Percentiles rank a stretch among this genome's conserved stretches.
These are phyloP conservation scores for Rubus parviflorus DNA, from an alignment of 306 rosid species.

Conservation along the genomic window DNA sequence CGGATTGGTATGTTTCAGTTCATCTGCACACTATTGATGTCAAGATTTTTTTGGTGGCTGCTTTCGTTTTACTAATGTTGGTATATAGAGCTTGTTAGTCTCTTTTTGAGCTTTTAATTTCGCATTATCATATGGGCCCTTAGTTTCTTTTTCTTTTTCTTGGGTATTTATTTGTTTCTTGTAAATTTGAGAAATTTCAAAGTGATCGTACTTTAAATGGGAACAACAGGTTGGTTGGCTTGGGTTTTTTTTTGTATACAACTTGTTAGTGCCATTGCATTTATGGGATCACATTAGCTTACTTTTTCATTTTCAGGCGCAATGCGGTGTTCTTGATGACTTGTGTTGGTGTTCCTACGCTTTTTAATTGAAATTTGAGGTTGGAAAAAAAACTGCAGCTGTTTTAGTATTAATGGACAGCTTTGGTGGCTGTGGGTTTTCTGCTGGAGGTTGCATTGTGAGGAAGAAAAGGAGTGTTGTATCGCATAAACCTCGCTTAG, in stretches of 20 bases:
- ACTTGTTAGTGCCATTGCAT: not conserved
- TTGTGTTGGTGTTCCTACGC: constrained; percentile 10
- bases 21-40: too few species aligned
- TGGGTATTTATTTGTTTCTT: not conserved
- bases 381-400: not conserved
- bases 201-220: too few species aligned
- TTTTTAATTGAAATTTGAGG: constrained; percentile 4
- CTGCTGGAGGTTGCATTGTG: constrained; percentile 13
- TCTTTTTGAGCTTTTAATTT: not conserved
- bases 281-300: not conserved
- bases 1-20: not conserved
- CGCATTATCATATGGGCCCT: not conserved
- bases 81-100: not conserved
- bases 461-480: constrained; percentile 42
- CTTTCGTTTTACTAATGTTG: not conserved
- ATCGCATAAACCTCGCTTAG: constrained; percentile 32
- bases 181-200: not conserved
- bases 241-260: not conserved
- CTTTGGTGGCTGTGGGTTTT: constrained; percentile 22
- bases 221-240: not conserved
- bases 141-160: not conserved
- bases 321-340: not conserved
- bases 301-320: constrained; percentile 12
- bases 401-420: constrained; percentile 29
- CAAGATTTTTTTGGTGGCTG: not conserved